These are phyloP conservation scores for Zasmidium citrigriseum DNA, from an alignment of 2,329 filamentous ascomycete genomes.

Conservation along the genomic window DNA sequence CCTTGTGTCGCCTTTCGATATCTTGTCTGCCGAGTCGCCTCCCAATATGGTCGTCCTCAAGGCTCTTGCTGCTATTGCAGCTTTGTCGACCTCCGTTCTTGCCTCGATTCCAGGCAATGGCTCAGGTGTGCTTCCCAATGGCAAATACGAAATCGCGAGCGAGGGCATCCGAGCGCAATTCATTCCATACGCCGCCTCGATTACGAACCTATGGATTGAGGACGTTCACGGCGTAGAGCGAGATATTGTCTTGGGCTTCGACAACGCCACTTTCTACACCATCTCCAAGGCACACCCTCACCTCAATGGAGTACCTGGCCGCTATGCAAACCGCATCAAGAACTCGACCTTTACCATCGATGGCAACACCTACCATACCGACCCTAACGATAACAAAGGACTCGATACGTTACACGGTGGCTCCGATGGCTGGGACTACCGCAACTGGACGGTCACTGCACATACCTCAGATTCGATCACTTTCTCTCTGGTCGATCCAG, in stretches of 20 bases:
- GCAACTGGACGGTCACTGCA: conserved; percentile 71
- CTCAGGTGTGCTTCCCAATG: conserved; percentile 35
- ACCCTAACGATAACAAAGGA: conserved; percentile 52
- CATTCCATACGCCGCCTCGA: conserved; percentile 72
- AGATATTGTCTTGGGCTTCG: conserved; percentile 73
- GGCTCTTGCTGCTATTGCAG: background rate
- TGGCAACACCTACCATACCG: conserved; percentile 47
- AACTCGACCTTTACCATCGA: conserved; percentile 62
- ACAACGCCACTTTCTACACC: conserved; percentile 72
- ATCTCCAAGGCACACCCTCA: conserved; percentile 68
- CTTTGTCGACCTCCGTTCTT: background rate
- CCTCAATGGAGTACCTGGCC: conserved; percentile 69
- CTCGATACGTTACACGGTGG: conserved; percentile 53
- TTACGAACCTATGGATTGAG: conserved; percentile 70
- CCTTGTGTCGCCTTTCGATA: too few relatives aligned
- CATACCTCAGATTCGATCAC: conserved; percentile 69
- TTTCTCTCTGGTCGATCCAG: conserved; percentile 70
- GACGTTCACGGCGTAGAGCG: conserved; percentile 68
- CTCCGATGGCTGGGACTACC: conserved; percentile 60
- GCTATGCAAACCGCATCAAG: conserved; percentile 80
- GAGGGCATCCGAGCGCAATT: conserved; percentile 68
- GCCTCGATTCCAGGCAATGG: conserved; percentile 25
- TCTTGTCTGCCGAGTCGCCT: too few relatives aligned
- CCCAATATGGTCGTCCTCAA: background rate
- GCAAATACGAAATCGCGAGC: conserved; percentile 71